phyloP scores from a whole-genome alignment of 1,139 yeast genomes.

The Pichia sp. region DNA sequence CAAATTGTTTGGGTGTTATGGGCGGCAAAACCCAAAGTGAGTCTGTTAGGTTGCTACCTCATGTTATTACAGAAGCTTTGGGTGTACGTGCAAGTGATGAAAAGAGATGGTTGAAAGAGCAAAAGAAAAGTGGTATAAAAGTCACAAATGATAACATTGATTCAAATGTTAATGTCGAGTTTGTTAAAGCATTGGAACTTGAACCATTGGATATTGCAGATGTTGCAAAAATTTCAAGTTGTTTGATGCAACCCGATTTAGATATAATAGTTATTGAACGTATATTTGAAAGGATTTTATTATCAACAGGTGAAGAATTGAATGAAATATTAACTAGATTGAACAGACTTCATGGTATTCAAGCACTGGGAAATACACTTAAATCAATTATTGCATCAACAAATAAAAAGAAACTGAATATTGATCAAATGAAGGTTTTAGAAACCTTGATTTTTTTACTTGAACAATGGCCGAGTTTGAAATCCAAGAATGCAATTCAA shows the following conservation, averaged over 20 bases:
- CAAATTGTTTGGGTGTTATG: conserved; percentile 84
- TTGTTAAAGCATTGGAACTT: conserved; percentile 54
- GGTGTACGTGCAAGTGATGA: conserved; percentile 66
- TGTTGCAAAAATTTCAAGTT: conserved; percentile 76
- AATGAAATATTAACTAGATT: conserved; percentile 51
- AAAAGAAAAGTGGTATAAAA: conserved; percentile 40
- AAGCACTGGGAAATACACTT: conserved; percentile 60
- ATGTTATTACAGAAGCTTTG: conserved; percentile 74
- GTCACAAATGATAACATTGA: conserved; percentile 51
- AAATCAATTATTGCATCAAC: conserved; percentile 31
- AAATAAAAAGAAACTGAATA: conserved; percentile 13
- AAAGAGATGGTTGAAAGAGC: conserved; percentile 58
- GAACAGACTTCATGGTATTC: conserved; percentile 81
- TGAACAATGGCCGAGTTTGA: conserved; percentile 66
- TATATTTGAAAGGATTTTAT: conserved; percentile 51
- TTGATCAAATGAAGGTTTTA: conserved; percentile 35
- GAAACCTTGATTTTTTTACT: conserved; percentile 51
- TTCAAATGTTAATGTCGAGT: conserved; percentile 53
- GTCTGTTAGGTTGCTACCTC: conserved; percentile 77
- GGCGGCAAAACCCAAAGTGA: conserved; percentile 98
- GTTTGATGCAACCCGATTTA: conserved; percentile 63
- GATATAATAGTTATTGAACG: conserved; percentile 61
- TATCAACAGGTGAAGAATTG: conserved; percentile 47
- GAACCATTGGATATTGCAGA: conserved; percentile 48
- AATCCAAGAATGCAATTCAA: conserved; percentile 72